These are phyloP conservation scores for Talaromyces verruculosus DNA, from an alignment of 2,329 filamentous ascomycete species.

Conservation along the genomic window DNA sequence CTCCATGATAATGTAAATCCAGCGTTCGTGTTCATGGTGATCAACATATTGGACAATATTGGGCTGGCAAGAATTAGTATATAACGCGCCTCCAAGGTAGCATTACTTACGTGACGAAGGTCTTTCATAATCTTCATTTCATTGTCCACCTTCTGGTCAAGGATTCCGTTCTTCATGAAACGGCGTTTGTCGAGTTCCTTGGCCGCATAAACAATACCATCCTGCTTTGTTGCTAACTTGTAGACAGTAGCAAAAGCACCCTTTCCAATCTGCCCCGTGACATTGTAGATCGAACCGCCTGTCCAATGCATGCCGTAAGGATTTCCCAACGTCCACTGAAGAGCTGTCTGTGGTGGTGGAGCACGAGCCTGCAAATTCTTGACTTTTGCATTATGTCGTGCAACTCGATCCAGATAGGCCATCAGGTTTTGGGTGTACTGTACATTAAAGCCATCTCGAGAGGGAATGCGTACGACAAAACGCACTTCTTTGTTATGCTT, in stretches of 20 bases:
- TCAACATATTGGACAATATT: conserved; percentile 93
- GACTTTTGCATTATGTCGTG: conserved; percentile 27
- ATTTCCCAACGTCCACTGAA: conserved; percentile 41
- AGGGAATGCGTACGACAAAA: conserved; percentile 84
- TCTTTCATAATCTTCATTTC: conserved; percentile 95
- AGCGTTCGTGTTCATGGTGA: conserved; percentile 75
- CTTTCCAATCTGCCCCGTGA: conserved; percentile 77
- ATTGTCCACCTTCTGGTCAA: conserved; percentile 91
- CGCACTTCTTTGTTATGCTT: conserved; percentile 62
- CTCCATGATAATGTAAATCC: conserved; percentile 97
- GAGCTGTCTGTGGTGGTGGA: conserved; percentile 27
- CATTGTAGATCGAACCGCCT: conserved; percentile 81
- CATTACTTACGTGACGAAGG: conserved; percentile 70
- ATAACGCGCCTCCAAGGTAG: background rate
- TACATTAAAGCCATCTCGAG: conserved; percentile 66
- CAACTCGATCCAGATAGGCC: conserved; percentile 59
- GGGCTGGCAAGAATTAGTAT: conserved; percentile 50
- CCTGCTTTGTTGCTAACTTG: conserved; percentile 79
- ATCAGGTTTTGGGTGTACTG: conserved; percentile 68
- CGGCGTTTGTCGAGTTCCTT: conserved; percentile 93
- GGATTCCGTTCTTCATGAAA: conserved; percentile 86
- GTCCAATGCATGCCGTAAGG: conserved; percentile 71
- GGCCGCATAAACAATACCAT: conserved; percentile 80
- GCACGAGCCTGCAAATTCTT: conserved; percentile 29
- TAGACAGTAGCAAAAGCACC: conserved; percentile 95